These are phyloP conservation scores for Aspergillus sp. DNA, from an alignment of 2,329 filamentous ascomycete genomes.

Conservation along the genomic window DNA sequence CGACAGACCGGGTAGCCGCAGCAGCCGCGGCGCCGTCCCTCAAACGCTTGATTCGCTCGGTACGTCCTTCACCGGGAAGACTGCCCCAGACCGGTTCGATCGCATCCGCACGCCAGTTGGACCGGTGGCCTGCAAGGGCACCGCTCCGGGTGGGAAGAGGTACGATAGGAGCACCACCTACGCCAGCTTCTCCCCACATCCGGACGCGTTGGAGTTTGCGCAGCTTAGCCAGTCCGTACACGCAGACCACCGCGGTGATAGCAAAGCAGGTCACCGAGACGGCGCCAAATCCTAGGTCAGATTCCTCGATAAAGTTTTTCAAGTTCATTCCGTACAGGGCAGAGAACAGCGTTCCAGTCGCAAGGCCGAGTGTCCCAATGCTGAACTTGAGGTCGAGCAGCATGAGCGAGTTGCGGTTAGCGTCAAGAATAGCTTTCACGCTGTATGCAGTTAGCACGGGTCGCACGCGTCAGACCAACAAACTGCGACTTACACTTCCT, in stretches of 20 bases:
- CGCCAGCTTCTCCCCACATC: slow-evolving; percentile 68
- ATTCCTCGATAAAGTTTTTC: slow-evolving; percentile 97
- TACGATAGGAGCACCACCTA: slow-evolving; percentile 28
- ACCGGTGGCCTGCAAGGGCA: slow-evolving; percentile 22
- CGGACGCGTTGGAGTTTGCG: slow-evolving; percentile 82
- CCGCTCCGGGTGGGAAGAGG: slow-evolving; percentile 25
- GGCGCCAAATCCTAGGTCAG: slow-evolving; percentile 75
- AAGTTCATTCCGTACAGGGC: slow-evolving; percentile 99
- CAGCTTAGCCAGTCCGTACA: slow-evolving; percentile 79
- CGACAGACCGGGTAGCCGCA: slow-evolving; percentile 12
- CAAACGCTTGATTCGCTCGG: slow-evolving; percentile 36
- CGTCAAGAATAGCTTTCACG: slow-evolving; percentile 93
- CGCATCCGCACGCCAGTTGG: slow-evolving; percentile 44
- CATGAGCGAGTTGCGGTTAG: slow-evolving; percentile 98
- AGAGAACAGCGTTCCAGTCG: slow-evolving; percentile 89
- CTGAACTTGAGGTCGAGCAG: slow-evolving; percentile 94
- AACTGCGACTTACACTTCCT: slow-evolving; percentile 76
- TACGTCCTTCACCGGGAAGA: slow-evolving; percentile 37
- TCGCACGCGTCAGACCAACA: neutral
- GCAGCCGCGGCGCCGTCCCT: slow-evolving; percentile 28
- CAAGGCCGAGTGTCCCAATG: slow-evolving; percentile 90
- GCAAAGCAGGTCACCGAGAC: slow-evolving; percentile 69
- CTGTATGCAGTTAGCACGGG: slow-evolving; percentile 43
- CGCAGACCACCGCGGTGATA: slow-evolving; percentile 74
- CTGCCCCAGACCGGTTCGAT: slow-evolving; percentile 41